Conservation (phyloP, 2,329 filamentous ascomycete species). For the Fusarium chlamydosporum region DNA sequence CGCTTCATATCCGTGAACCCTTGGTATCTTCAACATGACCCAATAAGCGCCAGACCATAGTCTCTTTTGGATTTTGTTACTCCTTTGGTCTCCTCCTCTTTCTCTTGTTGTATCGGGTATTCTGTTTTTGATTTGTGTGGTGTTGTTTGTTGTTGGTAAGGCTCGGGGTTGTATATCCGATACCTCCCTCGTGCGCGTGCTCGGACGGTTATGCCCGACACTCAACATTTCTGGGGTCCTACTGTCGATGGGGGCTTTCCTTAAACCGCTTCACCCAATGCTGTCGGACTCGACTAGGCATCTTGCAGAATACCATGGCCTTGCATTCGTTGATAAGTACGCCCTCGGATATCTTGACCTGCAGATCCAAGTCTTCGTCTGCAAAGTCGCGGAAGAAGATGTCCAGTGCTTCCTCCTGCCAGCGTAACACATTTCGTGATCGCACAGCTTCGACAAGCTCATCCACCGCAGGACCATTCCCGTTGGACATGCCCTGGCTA, state of each 20-base stretch:
- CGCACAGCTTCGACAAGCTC: conserved; percentile 60
- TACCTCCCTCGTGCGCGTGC: neutral
- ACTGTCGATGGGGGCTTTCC: conserved; percentile 52
- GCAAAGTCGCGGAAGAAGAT: conserved; percentile 71
- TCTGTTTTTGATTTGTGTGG: conserved; percentile 20
- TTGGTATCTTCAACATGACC: conserved; percentile 47
- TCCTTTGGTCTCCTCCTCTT: neutral
- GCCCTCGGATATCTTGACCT: conserved; percentile 72
- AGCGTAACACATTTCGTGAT: conserved; percentile 59
- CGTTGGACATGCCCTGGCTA: conserved; percentile 36
- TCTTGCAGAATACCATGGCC: conserved; percentile 74
- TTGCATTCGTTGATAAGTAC: conserved; percentile 71
- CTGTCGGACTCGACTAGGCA: conserved; percentile 65
- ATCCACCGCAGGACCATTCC: conserved; percentile 52
- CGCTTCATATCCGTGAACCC: conserved; percentile 45
- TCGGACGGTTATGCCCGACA: neutral
- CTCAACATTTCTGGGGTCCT: neutral
- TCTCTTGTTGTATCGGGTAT: conserved; percentile 9
- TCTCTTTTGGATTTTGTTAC: conserved; percentile 28
- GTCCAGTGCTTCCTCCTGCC: conserved; percentile 71
- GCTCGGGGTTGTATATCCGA: neutral
- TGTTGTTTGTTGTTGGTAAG: conserved; percentile 14
- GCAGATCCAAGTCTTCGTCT: conserved; percentile 69
- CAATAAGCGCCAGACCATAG: conserved; percentile 44
- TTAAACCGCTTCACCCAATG: conserved; percentile 70